Percentiles rank a stretch among this genome's conserved stretches.
These are phyloP conservation scores for Jaapia argillacea DNA, from an alignment of 768 basidiomycete genomes.

Conservation along the genomic window DNA sequence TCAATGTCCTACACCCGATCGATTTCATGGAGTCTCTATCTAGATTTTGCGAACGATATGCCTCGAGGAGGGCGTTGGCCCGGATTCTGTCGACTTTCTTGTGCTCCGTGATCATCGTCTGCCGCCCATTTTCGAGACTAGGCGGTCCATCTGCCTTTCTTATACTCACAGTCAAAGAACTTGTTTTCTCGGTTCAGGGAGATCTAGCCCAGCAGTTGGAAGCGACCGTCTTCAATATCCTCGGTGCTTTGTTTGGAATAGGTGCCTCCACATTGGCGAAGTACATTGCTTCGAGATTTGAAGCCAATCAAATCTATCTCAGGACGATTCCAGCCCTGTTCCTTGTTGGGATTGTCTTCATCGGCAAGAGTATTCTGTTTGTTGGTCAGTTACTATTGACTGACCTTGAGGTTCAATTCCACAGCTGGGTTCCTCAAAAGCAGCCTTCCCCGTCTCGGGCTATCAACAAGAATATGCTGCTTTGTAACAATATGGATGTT, in stretches of 20 bases:
- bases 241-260: constrained; percentile 30
- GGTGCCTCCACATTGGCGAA: constrained; percentile 25
- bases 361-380: too few species aligned
- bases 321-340: constrained; percentile 30
- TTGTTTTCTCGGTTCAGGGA: constrained; percentile 36
- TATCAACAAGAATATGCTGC: constrained; percentile 35
- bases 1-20: too few species aligned
- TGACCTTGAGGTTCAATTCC: too few species aligned
- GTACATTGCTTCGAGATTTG: constrained; percentile 19
- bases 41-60: too few species aligned
- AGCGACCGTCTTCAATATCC: constrained; percentile 30
- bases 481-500: constrained; percentile 39
- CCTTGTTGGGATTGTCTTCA: constrained; percentile 27
- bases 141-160: constrained; percentile 33
- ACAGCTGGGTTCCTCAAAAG: constrained; percentile 33
- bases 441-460: constrained; percentile 31
- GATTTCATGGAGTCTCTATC: too few species aligned
- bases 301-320: constrained; percentile 16
- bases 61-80: constrained; percentile 28
- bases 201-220: constrained; percentile 39
- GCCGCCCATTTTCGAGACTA: constrained; percentile 27
- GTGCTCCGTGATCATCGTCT: constrained; percentile 27
- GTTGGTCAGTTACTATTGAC: too few species aligned
- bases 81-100: constrained; percentile 33
- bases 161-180: constrained; percentile 29